Evolutionary conservation across 2,329 filamentous ascomycete species (phyloP), one percentile per base, ranked within the genome.

Genomic region (Penicillium corylophilum): DNA sequence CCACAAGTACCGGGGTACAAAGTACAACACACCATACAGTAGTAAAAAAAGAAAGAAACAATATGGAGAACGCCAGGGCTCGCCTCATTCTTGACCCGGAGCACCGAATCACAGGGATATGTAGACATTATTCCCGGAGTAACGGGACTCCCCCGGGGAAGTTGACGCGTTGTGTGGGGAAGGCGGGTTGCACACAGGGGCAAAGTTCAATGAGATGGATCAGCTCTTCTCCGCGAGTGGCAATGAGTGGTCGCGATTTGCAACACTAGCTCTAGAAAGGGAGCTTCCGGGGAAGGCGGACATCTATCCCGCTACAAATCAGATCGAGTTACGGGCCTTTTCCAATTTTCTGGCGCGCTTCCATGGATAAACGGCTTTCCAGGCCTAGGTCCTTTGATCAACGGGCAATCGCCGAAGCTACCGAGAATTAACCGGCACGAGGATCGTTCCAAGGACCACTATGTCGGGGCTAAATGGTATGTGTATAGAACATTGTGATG

Each of bases 1-100:
- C 10, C 36, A 16, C 10, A 49, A 54, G 51, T 56, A 56, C 48
- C 46, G 22, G 28, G 28, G 44, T 55, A 50, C 55, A 53, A 53
- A 50, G 38, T 47, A 49, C 48, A 52, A 5, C 29, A 31, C 29
- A 31, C 4, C 16, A 12, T 6, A 33, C 15, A 15, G 9, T 6
- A 33, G 15, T 8, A 33, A 12, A 22, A 38, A 13, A 20, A 1
- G 10, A 12, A 20, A 36, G 16, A 20, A 38, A 20, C 10, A 3
- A 20, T 10, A 3, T 2, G 20, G 9, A 18, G 13, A 4, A 38
- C 42, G 54, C 56, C 54, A 57, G 57, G 56, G 12, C 29, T 51
- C 44, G 54, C 54, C 50, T 56, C 52, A 59, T 57, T 61, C 58
- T 57, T 45, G 42, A 44, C 28, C 24, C 52, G 36, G 39, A 26